phyloP scores from a whole-genome alignment of 2,329 filamentous ascomycete genomes.

The Neopestalotiopsis clavispora region DNA sequence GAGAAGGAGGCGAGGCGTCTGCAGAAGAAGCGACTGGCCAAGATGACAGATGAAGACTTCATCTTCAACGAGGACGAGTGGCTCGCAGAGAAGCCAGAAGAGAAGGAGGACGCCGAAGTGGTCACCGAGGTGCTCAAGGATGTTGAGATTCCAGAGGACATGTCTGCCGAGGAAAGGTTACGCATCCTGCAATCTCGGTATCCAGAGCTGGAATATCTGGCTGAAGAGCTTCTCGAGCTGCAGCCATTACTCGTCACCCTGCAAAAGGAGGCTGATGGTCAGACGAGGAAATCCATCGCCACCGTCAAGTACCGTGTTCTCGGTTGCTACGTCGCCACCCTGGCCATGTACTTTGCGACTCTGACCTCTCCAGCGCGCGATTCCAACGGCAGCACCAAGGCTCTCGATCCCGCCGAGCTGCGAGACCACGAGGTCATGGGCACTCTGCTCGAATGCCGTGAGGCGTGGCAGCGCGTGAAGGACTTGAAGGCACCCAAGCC shows the following conservation, averaged over 20 bases:
- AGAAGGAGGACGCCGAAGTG: constrained; percentile 53
- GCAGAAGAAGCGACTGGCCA: constrained; percentile 87
- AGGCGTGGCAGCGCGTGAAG: constrained; percentile 79
- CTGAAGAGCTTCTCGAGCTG: constrained; percentile 78
- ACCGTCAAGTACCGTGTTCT: constrained; percentile 79
- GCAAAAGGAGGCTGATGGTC: constrained; percentile 60
- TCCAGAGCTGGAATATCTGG: constrained; percentile 88
- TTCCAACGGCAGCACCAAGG: constrained; percentile 54
- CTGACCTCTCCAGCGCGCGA: constrained; percentile 80
- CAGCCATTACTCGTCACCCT: constrained; percentile 67
- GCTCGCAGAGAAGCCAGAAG: constrained; percentile 63
- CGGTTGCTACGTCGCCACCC: constrained; percentile 82
- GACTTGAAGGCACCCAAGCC: constrained; percentile 58
- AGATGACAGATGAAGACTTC: constrained; percentile 91
- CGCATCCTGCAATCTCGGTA: constrained; percentile 81
- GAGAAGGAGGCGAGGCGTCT: constrained; percentile 87
- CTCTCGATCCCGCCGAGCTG: constrained; percentile 77
- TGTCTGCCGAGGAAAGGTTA: constrained; percentile 75
- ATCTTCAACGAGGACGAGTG: constrained; percentile 91
- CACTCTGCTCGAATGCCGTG: constrained; percentile 77
- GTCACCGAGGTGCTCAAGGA: constrained; percentile 88
- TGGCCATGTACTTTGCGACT: constrained; percentile 94
- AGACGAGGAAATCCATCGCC: constrained; percentile 57
- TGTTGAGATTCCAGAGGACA: constrained; percentile 78
- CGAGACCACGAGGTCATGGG: constrained; percentile 93